Evolutionary conservation across 2,329 filamentous ascomycete species (phyloP).

Genomic region (Thielaviopsis euricoi): DNA sequence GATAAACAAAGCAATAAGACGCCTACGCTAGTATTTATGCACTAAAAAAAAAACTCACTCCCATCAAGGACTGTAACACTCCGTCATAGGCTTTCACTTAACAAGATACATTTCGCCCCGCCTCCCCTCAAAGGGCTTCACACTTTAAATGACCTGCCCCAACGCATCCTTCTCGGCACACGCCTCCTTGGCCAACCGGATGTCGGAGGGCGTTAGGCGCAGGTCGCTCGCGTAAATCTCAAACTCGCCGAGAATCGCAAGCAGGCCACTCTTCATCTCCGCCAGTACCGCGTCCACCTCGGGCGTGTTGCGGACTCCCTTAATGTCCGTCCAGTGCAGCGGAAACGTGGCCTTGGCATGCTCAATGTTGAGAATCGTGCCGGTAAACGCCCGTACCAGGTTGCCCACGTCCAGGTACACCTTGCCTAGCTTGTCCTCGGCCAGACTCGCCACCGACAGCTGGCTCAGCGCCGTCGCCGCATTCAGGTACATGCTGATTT

Average conservation of each 20-base stretch:
- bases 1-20: too few relatives aligned
- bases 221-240: constrained; percentile 57
- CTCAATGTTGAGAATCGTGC: constrained; percentile 52
- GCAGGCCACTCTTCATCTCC: constrained; percentile 47
- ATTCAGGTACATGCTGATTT: constrained; percentile 51
- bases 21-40: too few relatives aligned
- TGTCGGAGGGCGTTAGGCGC: constrained; percentile 51
- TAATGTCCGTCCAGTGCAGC: constrained; percentile 66
- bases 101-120: too few relatives aligned
- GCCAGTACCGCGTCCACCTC: constrained; percentile 58
- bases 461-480: constrained; percentile 53
- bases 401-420: constrained; percentile 67
- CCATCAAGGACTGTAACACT: neutral
- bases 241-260: constrained; percentile 52
- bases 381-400: constrained; percentile 58
- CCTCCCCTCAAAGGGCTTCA: neutral
- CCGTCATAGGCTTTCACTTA: too few relatives aligned
- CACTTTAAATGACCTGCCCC: neutral
- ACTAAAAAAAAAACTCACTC: neutral
- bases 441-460: constrained; percentile 55
- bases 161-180: constrained; percentile 15
- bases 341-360: constrained; percentile 41
- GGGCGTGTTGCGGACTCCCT: constrained; percentile 33
- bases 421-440: constrained; percentile 69
- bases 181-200: constrained; percentile 57